phyloP scores from a whole-genome alignment of 139 green algal species.

The Spirogloea muscicola region DNA sequence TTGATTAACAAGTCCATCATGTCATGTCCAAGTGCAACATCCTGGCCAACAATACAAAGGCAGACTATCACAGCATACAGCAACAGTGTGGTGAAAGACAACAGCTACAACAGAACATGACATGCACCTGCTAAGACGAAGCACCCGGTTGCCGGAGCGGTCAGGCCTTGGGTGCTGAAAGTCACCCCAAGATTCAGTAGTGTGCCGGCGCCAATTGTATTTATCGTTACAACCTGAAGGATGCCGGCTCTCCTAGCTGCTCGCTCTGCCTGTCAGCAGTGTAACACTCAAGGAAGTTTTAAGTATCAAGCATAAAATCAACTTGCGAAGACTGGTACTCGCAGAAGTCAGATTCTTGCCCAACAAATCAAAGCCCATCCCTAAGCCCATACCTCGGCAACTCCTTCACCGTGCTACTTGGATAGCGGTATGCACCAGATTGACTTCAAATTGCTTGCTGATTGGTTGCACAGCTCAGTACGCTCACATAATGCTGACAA shows the following conservation, averaged over 20 bases:
- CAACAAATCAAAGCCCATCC: neutral
- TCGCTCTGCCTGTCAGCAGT: conserved; percentile 28
- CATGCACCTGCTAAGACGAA: conserved; percentile 34
- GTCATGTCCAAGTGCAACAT: neutral
- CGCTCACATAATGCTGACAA: neutral
- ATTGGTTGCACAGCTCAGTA: neutral
- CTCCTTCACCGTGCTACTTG: neutral
- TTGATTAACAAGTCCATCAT: neutral
- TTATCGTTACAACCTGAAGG: conserved; percentile 47
- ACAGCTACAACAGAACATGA: neutral
- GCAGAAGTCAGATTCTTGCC: neutral
- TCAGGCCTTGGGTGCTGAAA: conserved; percentile 49
- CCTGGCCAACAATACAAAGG: conserved; percentile 16
- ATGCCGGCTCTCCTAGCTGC: conserved; percentile 23
- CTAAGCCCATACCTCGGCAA: too few relatives aligned
- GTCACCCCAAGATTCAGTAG: conserved; percentile 92
- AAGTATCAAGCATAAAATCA: neutral
- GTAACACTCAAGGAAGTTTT: neutral
- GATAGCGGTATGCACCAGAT: neutral
- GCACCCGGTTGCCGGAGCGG: conserved; percentile 11
- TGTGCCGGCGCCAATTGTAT: conserved; percentile 69
- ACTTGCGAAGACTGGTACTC: neutral
- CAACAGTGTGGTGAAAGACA: neutral
- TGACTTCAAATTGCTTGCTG: neutral
- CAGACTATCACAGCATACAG: too few relatives aligned